Conservation (phyloP, 2,329 filamentous ascomycete genomes). For the Phaeophleospora eucalypticola region DNA sequence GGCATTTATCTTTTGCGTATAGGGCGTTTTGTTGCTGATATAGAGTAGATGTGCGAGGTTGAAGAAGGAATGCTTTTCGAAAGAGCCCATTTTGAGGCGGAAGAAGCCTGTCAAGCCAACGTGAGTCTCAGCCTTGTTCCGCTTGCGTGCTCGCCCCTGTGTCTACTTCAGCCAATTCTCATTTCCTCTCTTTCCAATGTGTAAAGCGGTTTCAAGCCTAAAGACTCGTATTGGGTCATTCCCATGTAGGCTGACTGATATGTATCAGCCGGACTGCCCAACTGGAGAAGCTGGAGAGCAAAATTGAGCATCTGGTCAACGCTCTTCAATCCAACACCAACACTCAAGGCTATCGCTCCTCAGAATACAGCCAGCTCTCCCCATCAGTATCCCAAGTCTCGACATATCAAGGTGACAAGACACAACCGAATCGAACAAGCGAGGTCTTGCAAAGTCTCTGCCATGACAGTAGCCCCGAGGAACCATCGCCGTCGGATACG, state of each 20-base stretch:
- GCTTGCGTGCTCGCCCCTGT: not conserved
- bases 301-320: slow-evolving; percentile 33
- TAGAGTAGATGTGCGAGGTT: slow-evolving; percentile 27
- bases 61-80: slow-evolving; percentile 30
- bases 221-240: not conserved
- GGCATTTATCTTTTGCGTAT: not conserved
- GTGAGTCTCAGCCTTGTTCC: slow-evolving; percentile 21
- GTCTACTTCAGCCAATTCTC: not conserved
- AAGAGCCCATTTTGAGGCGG: slow-evolving; percentile 25
- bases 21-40: slow-evolving; percentile 2
- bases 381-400: slow-evolving; percentile 16
- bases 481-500: not conserved
- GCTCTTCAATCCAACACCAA: slow-evolving; percentile 22
- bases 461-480: not conserved
- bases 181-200: not conserved
- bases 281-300: slow-evolving; percentile 32
- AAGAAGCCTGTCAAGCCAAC: slow-evolving; percentile 28
- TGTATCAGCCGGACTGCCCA: slow-evolving; percentile 30
- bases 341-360: slow-evolving; percentile 9
- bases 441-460: slow-evolving; percentile 7
- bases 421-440: not conserved
- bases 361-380: slow-evolving; percentile 20
- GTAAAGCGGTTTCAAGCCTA: not conserved
- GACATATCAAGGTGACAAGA: slow-evolving; percentile 2
- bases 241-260: slow-evolving; percentile 1